A percentile compares a stretch with the other conserved stretches of the same genome.
Conservation (phyloP, 129 eudicot species). For the Lactuca saligna region DNA sequence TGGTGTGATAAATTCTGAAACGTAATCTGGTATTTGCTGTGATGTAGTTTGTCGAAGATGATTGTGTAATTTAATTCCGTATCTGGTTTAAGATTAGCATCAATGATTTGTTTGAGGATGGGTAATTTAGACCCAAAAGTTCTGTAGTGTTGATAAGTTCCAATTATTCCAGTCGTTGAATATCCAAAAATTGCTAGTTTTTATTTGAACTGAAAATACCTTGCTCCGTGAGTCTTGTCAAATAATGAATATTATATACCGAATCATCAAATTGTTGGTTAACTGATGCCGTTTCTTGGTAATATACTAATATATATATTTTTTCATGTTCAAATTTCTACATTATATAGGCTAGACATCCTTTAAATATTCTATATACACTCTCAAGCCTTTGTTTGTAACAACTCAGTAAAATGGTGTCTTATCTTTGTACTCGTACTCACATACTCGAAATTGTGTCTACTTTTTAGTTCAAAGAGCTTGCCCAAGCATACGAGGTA, state of each 20-base stretch:
- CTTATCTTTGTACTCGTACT: not conserved
- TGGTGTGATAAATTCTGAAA: not conserved
- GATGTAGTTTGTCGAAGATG: not conserved
- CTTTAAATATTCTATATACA: too few relatives aligned
- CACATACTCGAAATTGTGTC: not conserved
- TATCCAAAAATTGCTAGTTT: not conserved
- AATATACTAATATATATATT: too few relatives aligned
- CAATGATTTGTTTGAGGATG: not conserved
- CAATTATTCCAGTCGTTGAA: not conserved
- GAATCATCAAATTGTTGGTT: not conserved
- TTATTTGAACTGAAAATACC: not conserved
- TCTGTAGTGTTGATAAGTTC: not conserved
- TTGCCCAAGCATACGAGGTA: conserved; percentile 83
- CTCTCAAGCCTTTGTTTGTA: too few relatives aligned
- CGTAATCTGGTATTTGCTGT: not conserved
- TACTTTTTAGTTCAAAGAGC: conserved; percentile 61
- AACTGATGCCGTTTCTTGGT: too few relatives aligned
- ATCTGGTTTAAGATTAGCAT: not conserved
- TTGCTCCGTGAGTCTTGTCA: not conserved
- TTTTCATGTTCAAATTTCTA: too few relatives aligned
- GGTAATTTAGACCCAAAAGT: not conserved
- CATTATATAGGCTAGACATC: too few relatives aligned
- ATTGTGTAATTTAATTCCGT: not conserved
- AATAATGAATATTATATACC: not conserved
- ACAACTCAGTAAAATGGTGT: too few relatives aligned